phyloP scores from a whole-genome alignment of 2,329 filamentous ascomycete species.

The Ophiosphaerella herpotricha region DNA sequence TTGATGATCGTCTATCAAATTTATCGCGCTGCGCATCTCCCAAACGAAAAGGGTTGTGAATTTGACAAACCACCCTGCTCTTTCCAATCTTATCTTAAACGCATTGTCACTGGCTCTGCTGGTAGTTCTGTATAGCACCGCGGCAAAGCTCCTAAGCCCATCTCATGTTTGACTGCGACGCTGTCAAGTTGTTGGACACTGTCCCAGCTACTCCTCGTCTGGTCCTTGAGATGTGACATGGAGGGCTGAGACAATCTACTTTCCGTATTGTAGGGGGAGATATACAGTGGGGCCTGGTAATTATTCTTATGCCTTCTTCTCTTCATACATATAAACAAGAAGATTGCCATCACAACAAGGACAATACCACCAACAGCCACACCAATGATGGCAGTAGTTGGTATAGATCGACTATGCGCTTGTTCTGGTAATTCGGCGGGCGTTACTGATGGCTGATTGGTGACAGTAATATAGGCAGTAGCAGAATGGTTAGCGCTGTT shows the following conservation, averaged over 20 bases:
- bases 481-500: background rate
- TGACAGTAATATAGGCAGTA: background rate
- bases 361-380: conserved; percentile 25
- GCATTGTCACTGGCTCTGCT: conserved; percentile 4
- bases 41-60: too few species aligned
- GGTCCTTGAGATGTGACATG: conserved; percentile 2
- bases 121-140: conserved; percentile 8
- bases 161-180: conserved; percentile 2
- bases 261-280: conserved; percentile 22
- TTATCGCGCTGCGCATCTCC: too few species aligned
- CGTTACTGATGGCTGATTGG: background rate
- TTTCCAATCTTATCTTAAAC: too few species aligned
- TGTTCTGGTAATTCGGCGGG: too few species aligned
- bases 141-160: background rate
- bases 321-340: conserved; percentile 16
- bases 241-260: conserved; percentile 28
- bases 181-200: conserved; percentile 11
- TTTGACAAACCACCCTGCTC: too few species aligned
- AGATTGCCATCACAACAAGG: conserved; percentile 8
- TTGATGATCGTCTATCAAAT: too few species aligned
- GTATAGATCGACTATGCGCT: background rate
- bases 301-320: conserved; percentile 20
- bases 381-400: conserved; percentile 28
- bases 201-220: background rate
- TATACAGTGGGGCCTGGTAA: conserved; percentile 26